Base-by-base conservation (phyloP, 345 rosid species). In the Bruguiera parviflora region DNA sequence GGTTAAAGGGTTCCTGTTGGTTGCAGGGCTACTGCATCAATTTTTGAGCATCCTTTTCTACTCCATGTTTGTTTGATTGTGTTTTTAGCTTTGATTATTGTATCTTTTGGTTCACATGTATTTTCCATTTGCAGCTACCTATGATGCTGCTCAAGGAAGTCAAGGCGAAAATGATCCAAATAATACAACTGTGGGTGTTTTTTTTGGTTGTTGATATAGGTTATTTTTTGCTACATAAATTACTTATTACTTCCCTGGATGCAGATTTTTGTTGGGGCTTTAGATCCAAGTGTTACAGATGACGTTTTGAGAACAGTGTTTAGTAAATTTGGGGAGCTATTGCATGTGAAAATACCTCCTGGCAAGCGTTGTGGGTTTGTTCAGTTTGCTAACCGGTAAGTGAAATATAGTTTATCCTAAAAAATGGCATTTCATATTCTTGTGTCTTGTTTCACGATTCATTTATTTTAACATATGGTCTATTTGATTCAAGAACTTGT, bases 361-460 rank as follows among this genome's bases (percentile, higher is more conserved):
- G 93, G 93, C 84, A 95, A 95, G 78, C 92, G 96, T 47, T 95
- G 99, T 75, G 98, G 99, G 53, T 95, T 95, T 79, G 99, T 95
- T 82, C 99, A 95, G 67, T 95, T 84, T 75, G 92, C 90, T 67
- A 84, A 81, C 78, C 85, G 99, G 99, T 90, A 82, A 53, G 3
- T 24, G 29, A 39, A 11, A 53, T 19, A 31, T 58, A 39, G 4
- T 21, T 64, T 15, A 11, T 8, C 65, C 16, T 5, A 56, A 67
- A 37, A 21, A 10, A 3, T 43, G 61, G 7, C 47, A 20, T 22
- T 62, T 43, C 25, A 43, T 35, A 6, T 7, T 60, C 28, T 21
- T 57, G 9, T 33, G n/a, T 39, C 39, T 25, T 56, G 13, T 58
- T 70, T 22, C 22, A 47, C 16, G 39, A 55, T 53, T 57, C 61